Base-by-base conservation (phyloP, 2,329 filamentous ascomycete genomes). In the Fusarium sp. region DNA sequence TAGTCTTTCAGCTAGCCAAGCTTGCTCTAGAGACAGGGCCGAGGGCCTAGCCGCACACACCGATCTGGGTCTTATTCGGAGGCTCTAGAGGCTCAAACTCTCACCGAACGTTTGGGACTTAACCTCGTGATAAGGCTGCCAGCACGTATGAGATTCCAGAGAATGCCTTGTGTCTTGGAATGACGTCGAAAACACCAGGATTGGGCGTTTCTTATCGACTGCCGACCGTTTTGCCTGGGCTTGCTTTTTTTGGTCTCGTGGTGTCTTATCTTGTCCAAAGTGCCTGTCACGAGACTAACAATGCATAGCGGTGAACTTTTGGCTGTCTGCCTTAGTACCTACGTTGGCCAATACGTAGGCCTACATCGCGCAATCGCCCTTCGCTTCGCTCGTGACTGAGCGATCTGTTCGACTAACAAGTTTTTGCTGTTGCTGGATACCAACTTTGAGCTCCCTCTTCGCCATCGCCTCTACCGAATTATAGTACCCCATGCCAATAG, bases 1-100 rank as follows among this genome's bases (percentile, higher is more conserved):
- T 54, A 41, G 47, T 61, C 66, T 69, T 78, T 78, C 74, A 78
- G 77, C 77, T 76, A 56, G 59, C 63, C 66, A 60, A 49, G 63
- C 54, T 49, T 66, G 63, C 44, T 59, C 57, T 33, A 52, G 59
- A 45, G 67, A 66, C 36, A 41, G 65, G 59, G 69, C 56, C 39
- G 13, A 15, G 39, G 39, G 39, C 15, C 62, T 72, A 71, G 66
- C 68, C 64, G 63, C 39, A 57, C 63, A 65, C 63, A 74, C 66
- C 61, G 63, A 70, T 63, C 48, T 56, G 33, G 59, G 64, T 64
- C 70, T 63, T 59, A 72, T 33, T 42, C 49, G 12, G 33, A 33
- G 45, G 42, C n/a, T 44, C 42, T 44, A 44, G 42, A 44, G 66
- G 63, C 59, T 72, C 70, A 69, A 58, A 57, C 42, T 54, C 45